Evolutionary conservation across 805 yeast species (phyloP).

Genomic region (Starmerella tilneyi): DNA sequence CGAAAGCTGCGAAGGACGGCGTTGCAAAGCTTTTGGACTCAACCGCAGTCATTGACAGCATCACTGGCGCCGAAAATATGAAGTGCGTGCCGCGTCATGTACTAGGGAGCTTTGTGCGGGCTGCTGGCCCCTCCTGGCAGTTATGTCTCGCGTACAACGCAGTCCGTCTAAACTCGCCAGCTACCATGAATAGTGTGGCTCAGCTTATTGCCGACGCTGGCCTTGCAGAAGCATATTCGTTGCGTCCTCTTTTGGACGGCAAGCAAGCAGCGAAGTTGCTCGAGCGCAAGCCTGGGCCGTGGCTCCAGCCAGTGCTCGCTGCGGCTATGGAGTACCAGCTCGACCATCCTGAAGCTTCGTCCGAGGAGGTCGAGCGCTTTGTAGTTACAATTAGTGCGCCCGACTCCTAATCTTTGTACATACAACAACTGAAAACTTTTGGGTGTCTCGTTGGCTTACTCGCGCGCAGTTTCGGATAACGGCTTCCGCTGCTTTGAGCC

Average conservation of each 20-base stretch:
- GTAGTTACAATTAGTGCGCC: no score
- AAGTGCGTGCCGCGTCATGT: conserved; percentile 30
- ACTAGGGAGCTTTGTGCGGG: conserved; percentile 50
- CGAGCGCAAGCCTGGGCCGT: conserved; percentile 65
- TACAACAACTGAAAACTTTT: no score
- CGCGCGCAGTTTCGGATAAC: no score
- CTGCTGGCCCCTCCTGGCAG: conserved; percentile 44
- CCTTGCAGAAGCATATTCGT: conserved; percentile 37
- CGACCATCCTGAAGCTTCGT: conserved; percentile 50
- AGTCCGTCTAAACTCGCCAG: conserved; percentile 28
- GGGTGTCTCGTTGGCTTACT: no score
- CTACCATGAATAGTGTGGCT: conserved; percentile 27
- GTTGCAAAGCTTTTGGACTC: conserved; percentile 37
- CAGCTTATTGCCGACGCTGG: conserved; percentile 29
- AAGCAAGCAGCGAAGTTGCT: conserved; percentile 48
- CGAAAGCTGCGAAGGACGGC: conserved; percentile 40
- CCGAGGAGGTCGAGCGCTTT: conserved; percentile 46
- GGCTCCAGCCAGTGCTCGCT: conserved; percentile 57
- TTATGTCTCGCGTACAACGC: conserved; percentile 35
- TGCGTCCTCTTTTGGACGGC: conserved; percentile 64
- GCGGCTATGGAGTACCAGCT: conserved; percentile 64
- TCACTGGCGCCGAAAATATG: conserved; percentile 26
- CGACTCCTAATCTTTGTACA: no score
- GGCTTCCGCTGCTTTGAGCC: no score
- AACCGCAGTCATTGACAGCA: conserved; percentile 20